Evolutionary conservation across 2,329 filamentous ascomycete genomes (phyloP), one percentile per base, ranked within the genome.

Genomic region (Fusarium brachygibbosum): DNA sequence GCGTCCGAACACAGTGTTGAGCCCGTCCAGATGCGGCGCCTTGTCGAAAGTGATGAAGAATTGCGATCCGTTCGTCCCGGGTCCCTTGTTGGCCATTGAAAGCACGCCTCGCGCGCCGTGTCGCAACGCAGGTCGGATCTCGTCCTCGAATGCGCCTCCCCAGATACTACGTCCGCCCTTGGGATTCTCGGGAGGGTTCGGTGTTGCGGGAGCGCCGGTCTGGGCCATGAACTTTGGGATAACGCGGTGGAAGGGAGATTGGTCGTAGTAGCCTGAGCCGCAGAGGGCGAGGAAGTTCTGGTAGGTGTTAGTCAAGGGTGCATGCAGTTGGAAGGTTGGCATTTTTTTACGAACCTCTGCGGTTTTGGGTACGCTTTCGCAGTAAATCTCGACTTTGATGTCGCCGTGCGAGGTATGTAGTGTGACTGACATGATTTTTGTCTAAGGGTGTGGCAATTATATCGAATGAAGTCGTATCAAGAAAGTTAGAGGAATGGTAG

Each of bases 321-420:
- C 35, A 28, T 32, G 21, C 9, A 13, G 16, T 29, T 19, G 28
- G 12, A n/a, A 23, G 37, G 29, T 50, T 28, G 14, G 57, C 34
- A 14, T 35, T 25, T 25, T 38, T 42, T 61, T 23, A 73, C 82
- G 58, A 82, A 91, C 91, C 82, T 97, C 93, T 68, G 94, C 91
- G 1, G 96, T 97, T 79, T 95, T 94, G 67, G 96, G 96, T 32
- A 97, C 93, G 73, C 92, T 91, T 79, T 98, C 93, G 83, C 95
- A 98, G 83, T 98, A 98, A 71, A 99, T 85, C 80, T 98, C 96
- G 74, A 98, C 88, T 83, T 98, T 99, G 78, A 99, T 86, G 81
- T 96, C 91, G 77, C 96, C 96, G 54, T 91, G 87, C 51, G 90
- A 93, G 50, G 96, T 99, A 81, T 98, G 94, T 16, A 99, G 87